Evolutionary conservation across 257 asterid genomes (phyloP).

Genomic region (Salvia miltiorrhiza): DNA sequence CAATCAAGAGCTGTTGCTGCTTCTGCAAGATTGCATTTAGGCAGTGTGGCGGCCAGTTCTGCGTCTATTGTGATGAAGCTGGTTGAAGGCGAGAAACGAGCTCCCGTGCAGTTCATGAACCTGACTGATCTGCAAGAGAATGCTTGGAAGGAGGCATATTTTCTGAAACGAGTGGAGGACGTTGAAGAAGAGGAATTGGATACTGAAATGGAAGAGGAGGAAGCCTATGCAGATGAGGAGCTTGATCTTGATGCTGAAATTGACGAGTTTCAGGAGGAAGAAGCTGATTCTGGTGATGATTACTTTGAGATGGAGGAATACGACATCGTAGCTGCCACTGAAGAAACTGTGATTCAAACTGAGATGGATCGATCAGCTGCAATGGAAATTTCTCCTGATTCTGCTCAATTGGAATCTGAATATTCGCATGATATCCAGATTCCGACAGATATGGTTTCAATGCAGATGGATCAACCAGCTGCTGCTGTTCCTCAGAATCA

Average conservation of each 20-base stretch:
- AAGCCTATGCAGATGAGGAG: slow-evolving; percentile 25
- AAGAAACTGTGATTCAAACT: slow-evolving; percentile 10
- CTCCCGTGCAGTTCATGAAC: slow-evolving; percentile 47
- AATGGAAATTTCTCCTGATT: too few relatives aligned
- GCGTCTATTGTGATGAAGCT: slow-evolving; percentile 34
- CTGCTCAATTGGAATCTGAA: slow-evolving; percentile 16
- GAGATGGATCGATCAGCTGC: too few relatives aligned
- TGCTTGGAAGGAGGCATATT: slow-evolving; percentile 18
- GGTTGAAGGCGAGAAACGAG: slow-evolving; percentile 29
- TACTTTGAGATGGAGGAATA: slow-evolving; percentile 17
- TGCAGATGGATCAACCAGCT: neutral
- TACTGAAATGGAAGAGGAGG: slow-evolving; percentile 25
- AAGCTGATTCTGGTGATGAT: slow-evolving; percentile 19
- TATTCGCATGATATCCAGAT: slow-evolving; percentile 12
- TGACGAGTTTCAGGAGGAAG: slow-evolving; percentile 26
- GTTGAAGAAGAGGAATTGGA: slow-evolving; percentile 30
- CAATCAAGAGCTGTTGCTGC: slow-evolving; percentile 30
- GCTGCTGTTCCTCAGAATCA: slow-evolving; percentile 3
- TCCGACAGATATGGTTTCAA: slow-evolving; percentile 16
- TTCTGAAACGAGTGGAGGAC: slow-evolving; percentile 12
- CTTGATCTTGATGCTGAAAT: neutral
- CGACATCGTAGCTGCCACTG: slow-evolving; percentile 14
- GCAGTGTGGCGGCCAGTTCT: slow-evolving; percentile 32
- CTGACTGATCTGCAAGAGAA: slow-evolving; percentile 38
- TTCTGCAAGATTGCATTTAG: slow-evolving; percentile 31